A percentile compares a stretch with the other conserved stretches of the same genome.
These are phyloP conservation scores for Fomes fomentarius DNA, from an alignment of 1,284 basidiomycete genomes.

Conservation along the genomic window DNA sequence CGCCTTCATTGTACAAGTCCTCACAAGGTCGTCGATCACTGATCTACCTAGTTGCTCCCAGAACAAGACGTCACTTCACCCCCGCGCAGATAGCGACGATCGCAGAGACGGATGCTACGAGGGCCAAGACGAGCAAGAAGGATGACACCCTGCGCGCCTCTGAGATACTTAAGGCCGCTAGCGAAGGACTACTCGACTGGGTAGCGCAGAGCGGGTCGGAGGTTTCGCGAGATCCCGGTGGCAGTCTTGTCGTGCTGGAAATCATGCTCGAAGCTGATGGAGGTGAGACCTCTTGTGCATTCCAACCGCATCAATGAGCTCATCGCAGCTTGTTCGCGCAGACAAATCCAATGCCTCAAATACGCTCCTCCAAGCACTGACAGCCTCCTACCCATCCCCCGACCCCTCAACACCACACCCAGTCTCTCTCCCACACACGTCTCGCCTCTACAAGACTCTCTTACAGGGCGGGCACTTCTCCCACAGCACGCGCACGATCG, in stretches of 20 bases:
- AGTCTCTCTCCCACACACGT: conserved; percentile 80
- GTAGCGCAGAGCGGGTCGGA: conserved; percentile 60
- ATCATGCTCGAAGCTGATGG: conserved; percentile 83
- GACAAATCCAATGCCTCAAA: conserved; percentile 71
- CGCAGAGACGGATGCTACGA: conserved; percentile 69
- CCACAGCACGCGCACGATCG: conserved; percentile 57
- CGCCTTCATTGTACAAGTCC: conserved; percentile 55
- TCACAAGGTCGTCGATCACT: conserved; percentile 77
- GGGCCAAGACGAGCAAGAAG: conserved; percentile 81
- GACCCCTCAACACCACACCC: conserved; percentile 56
- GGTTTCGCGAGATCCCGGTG: conserved; percentile 74
- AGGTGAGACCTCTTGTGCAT: conserved; percentile 50
- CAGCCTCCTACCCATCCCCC: conserved; percentile 56
- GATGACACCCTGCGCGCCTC: conserved; percentile 58
- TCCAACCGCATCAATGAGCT: background rate
- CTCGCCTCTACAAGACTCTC: conserved; percentile 83
- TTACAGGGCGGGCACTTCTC: conserved; percentile 90
- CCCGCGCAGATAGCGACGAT: conserved; percentile 67
- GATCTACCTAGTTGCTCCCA: conserved; percentile 80
- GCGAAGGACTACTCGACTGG: conserved; percentile 69
- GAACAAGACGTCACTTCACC: conserved; percentile 80
- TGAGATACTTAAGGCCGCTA: conserved; percentile 74
- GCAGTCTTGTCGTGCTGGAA: conserved; percentile 76
- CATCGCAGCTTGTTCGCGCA: conserved; percentile 37
- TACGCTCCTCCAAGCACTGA: conserved; percentile 60